These are phyloP conservation scores for Bruguiera sexangula DNA, from an alignment of 345 rosid species.

Conservation along the genomic window DNA sequence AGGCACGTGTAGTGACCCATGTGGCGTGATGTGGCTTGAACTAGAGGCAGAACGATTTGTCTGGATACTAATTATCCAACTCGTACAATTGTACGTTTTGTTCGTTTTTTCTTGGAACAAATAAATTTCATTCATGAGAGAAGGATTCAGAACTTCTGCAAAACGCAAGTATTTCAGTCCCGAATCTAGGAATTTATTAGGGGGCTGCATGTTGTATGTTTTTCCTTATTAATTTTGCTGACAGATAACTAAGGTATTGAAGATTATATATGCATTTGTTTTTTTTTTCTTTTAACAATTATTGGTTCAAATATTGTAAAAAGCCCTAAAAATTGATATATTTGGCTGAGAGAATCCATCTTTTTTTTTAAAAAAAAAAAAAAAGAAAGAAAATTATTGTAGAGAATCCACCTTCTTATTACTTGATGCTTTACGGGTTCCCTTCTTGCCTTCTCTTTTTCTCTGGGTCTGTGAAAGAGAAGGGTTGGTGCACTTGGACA, in stretches of 20 bases:
- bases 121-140: constrained; percentile 9
- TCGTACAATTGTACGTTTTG: constrained; percentile 3
- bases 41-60: neutral
- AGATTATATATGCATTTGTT: neutral
- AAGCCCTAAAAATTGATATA: neutral
- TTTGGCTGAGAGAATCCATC: constrained; percentile 10
- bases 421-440: too few species aligned
- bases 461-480: too few species aligned
- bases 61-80: too few species aligned
- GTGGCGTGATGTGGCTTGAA: constrained; percentile 42
- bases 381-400: too few species aligned
- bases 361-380: too few species aligned
- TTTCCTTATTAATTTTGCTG: neutral
- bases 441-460: neutral
- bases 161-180: constrained; percentile 10
- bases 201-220: constrained; percentile 1
- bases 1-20: constrained; percentile 38
- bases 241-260: neutral
- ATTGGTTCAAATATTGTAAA: constrained; percentile 11
- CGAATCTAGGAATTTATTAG: constrained; percentile 26
- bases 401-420: neutral
- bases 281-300: constrained; percentile 2
- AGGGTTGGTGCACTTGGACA: neutral
- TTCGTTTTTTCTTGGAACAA: constrained; percentile 11
- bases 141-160: neutral